Percentiles rank a stretch among this genome's conserved stretches.
Conservation (phyloP, 73 alveolate genomes). For the Loxodes magnus region DNA sequence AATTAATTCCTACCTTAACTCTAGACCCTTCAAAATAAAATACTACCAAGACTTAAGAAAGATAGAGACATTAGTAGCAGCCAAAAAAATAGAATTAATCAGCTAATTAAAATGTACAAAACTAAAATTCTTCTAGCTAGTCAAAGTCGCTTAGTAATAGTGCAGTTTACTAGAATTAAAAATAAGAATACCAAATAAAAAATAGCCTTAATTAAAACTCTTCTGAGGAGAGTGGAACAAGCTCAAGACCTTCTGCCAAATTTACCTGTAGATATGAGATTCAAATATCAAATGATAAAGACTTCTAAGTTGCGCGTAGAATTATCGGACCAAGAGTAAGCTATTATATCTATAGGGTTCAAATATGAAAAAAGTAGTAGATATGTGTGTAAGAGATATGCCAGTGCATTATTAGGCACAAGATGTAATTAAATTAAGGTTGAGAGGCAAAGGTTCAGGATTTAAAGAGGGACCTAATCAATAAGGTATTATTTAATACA, state of each 20-base stretch:
- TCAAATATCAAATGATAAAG: conserved; percentile 74
- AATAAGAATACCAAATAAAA: not conserved
- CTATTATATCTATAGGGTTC: too few relatives aligned
- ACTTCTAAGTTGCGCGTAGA: conserved; percentile 74
- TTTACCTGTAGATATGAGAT: conserved; percentile 80
- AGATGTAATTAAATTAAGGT: conserved; percentile 55
- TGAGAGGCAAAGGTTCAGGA: conserved; percentile 89
- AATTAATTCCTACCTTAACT: not conserved
- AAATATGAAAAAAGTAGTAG: conserved; percentile 77
- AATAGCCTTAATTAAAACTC: conserved; percentile 15
- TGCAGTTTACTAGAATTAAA: not conserved
- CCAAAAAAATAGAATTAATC: conserved; percentile 1
- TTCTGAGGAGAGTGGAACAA: conserved; percentile 28
- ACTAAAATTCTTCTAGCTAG: not conserved
- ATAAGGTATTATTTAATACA: conserved; percentile 31
- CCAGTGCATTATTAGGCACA: conserved; percentile 17
- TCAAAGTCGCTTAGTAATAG: not conserved
- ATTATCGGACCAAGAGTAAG: conserved; percentile 70
- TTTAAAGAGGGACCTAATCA: conserved; percentile 78
- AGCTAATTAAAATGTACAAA: conserved; percentile 2
- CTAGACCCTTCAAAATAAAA: too few relatives aligned
- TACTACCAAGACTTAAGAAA: conserved; percentile 2
- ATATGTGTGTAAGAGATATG: conserved; percentile 51
- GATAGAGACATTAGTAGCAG: not conserved
- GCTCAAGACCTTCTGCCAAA: conserved; percentile 50